Conservation (phyloP, 139 green algal species). For the Chlorella sorokiniana region DNA sequence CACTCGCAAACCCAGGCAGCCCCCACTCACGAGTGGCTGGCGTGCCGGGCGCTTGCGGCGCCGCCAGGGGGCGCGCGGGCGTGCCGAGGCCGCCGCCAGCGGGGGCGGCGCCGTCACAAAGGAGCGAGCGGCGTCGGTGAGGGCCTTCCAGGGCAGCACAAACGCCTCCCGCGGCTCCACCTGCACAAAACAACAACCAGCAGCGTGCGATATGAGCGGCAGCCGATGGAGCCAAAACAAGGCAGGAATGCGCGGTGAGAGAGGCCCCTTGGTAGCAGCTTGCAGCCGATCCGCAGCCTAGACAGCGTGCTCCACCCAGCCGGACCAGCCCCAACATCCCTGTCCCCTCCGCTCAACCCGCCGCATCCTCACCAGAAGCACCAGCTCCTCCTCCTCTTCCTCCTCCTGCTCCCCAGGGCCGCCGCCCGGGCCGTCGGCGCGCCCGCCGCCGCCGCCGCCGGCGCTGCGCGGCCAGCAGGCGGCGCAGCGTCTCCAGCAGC, state of each 20-base stretch:
- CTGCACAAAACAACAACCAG: no score
- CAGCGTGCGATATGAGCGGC: no score
- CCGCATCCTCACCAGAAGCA: not conserved
- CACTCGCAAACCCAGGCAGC: not conserved
- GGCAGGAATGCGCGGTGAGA: not conserved
- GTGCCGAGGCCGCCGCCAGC: not conserved
- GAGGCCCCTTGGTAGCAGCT: not conserved
- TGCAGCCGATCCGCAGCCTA: not conserved
- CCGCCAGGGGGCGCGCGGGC: not conserved
- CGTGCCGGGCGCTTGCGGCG: not conserved
- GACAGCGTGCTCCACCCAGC: not conserved
- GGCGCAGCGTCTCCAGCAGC: slow-evolving; percentile 54
- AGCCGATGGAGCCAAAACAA: not conserved
- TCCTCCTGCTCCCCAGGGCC: not conserved
- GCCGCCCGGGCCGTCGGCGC: not conserved
- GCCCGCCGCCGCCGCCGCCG: not conserved
- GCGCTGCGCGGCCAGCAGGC: slow-evolving; percentile 35
- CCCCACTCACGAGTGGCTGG: slow-evolving; percentile 2
- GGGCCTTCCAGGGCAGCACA: slow-evolving; percentile 36
- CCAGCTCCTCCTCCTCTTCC: not conserved
- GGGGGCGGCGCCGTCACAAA: slow-evolving; percentile 48
- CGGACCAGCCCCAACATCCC: not conserved
- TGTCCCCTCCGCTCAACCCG: not conserved
- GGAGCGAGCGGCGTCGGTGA: slow-evolving; percentile 52
- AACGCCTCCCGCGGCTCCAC: slow-evolving; percentile 43